Conservation (phyloP, 2,329 filamentous ascomycete genomes). For the Colletotrichum graminicola region DNA sequence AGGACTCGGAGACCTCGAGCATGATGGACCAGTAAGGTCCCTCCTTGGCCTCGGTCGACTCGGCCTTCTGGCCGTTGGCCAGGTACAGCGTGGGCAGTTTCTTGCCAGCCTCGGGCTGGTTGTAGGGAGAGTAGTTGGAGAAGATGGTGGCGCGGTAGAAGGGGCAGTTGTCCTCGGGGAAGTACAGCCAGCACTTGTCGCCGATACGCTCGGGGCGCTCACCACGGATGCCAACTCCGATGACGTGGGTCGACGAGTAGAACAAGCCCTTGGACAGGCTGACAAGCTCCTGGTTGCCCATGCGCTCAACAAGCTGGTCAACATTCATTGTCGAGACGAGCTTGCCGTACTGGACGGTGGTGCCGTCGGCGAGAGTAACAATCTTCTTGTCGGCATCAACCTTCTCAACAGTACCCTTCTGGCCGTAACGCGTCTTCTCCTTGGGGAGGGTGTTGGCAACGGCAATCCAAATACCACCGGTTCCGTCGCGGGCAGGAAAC, state of each 20-base stretch:
- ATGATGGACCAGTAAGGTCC: constrained; percentile 99
- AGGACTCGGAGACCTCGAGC: constrained; percentile 96
- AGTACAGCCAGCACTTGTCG: constrained; percentile 99
- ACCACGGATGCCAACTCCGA: constrained; percentile 95
- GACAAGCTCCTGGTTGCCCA: constrained; percentile 88
- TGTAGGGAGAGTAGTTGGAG: constrained; percentile 99
- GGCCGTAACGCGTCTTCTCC: constrained; percentile 91
- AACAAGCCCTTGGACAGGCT: constrained; percentile 89
- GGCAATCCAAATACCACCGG: constrained; percentile 98
- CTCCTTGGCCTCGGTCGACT: constrained; percentile 78
- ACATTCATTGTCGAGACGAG: constrained; percentile 97
- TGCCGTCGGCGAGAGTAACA: constrained; percentile 86
- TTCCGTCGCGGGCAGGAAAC: constrained; percentile 95
- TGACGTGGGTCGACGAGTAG: constrained; percentile 97
- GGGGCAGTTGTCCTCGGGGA: constrained; percentile 97
- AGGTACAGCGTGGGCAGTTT: constrained; percentile 90
- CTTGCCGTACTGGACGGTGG: constrained; percentile 90
- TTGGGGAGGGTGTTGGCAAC: constrained; percentile 93
- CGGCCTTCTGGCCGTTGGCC: constrained; percentile 85
- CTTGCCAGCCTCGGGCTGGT: constrained; percentile 85
- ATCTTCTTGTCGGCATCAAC: constrained; percentile 88
- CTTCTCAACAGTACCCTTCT: constrained; percentile 85
- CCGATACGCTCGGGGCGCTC: constrained; percentile 94
- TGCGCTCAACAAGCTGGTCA: constrained; percentile 86
- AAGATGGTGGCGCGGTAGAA: constrained; percentile 99